Evolutionary conservation across 163 green algal species (phyloP).

Genomic region (Chlamydomonas reinhardtii): DNA sequence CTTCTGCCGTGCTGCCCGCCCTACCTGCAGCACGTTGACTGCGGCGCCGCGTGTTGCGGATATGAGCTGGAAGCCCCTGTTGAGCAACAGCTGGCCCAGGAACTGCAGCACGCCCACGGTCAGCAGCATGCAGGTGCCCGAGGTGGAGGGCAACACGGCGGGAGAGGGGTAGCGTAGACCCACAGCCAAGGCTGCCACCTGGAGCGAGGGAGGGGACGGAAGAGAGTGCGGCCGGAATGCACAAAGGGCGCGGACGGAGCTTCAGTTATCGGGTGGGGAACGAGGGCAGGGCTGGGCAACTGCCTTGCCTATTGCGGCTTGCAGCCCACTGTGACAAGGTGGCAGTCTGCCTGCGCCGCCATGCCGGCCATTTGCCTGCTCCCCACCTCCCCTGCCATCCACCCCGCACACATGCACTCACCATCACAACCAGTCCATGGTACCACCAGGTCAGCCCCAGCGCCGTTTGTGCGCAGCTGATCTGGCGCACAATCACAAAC

Average conservation of each 20-base stretch:
- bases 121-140: slow-evolving; percentile 29
- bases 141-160: not conserved
- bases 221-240: too few species aligned
- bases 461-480: not conserved
- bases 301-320: too few species aligned
- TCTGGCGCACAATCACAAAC: slow-evolving; percentile 37
- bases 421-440: slow-evolving; percentile 15
- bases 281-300: too few species aligned
- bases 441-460: slow-evolving; percentile 51
- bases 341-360: too few species aligned
- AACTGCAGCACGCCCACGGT: slow-evolving; percentile 41
- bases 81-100: slow-evolving; percentile 55
- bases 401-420: not conserved
- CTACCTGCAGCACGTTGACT: slow-evolving; percentile 63
- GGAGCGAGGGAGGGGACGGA: too few species aligned
- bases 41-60: slow-evolving; percentile 50
- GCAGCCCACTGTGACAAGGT: too few species aligned
- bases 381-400: too few species aligned
- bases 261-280: too few species aligned
- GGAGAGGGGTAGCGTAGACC: slow-evolving; percentile 5
- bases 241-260: too few species aligned
- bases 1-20: too few species aligned
- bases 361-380: not conserved
- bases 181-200: slow-evolving; percentile 21
- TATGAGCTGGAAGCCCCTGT: slow-evolving; percentile 60